These are phyloP conservation scores for Sporothrix inflata DNA, from an alignment of 2,329 filamentous ascomycete species.

Conservation along the genomic window DNA sequence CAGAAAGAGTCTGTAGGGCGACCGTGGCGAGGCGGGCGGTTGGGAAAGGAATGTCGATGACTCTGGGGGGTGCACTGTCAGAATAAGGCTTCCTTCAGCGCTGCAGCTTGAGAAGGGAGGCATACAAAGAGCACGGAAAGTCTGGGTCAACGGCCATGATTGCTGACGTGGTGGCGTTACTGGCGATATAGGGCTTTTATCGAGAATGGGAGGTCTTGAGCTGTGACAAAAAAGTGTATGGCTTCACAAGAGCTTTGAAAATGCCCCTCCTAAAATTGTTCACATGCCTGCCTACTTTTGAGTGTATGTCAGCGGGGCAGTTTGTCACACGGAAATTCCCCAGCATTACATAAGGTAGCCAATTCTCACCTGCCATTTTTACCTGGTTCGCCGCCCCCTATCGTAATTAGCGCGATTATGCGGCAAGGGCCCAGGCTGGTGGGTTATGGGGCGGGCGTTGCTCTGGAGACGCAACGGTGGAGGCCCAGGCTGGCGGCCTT, in stretches of 20 bases:
- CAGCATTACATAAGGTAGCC: neutral
- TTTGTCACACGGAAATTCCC: neutral
- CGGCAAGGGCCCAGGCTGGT: conserved; percentile 2
- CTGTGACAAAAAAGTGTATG: neutral
- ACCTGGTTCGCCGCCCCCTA: neutral
- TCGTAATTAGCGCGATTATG: conserved; percentile 27
- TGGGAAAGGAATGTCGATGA: conserved; percentile 78
- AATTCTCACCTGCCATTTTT: neutral
- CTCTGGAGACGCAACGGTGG: conserved; percentile 28
- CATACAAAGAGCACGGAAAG: conserved; percentile 68
- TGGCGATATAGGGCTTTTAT: neutral
- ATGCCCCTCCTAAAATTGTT: neutral
- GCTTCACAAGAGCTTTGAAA: neutral
- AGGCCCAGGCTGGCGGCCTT: conserved; percentile 7
- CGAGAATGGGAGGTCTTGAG: neutral
- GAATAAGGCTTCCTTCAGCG: neutral
- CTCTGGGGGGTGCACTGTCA: conserved; percentile 48
- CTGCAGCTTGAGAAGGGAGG: conserved; percentile 27
- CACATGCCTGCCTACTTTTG: neutral
- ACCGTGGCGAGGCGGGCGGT: conserved; percentile 75
- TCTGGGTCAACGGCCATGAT: conserved; percentile 47
- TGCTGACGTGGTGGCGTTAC: neutral
- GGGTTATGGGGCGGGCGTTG: conserved; percentile 29
- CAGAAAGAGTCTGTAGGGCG: conserved; percentile 74
- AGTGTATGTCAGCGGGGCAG: conserved; percentile 14